Percentiles rank a stretch among this genome's conserved stretches.
Conservation (phyloP, 495 filamentous ascomycete species). For the Glarea lozoyensis region DNA sequence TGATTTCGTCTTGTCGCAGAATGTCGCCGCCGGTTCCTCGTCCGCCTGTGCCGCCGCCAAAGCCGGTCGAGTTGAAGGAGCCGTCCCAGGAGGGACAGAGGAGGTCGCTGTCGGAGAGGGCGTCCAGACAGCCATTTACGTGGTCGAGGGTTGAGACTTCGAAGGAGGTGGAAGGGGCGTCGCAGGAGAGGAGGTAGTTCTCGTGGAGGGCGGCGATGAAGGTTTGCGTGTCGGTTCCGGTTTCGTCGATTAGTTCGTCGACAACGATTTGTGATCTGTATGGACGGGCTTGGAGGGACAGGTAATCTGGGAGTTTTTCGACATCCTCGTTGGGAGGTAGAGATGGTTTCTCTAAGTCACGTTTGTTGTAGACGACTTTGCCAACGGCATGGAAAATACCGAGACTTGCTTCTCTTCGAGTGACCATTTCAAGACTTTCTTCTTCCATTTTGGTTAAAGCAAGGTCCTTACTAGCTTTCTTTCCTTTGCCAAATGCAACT, state of each 20-base stretch:
- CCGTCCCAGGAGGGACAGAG: conserved; percentile 53
- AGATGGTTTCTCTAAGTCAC: conserved; percentile 35
- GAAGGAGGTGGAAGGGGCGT: conserved; percentile 39
- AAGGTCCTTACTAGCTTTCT: conserved; percentile 42
- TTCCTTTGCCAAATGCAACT: conserved; percentile 49
- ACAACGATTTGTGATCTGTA: conserved; percentile 62
- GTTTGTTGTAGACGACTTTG: conserved; percentile 91
- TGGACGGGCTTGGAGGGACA: conserved; percentile 50
- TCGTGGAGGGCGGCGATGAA: conserved; percentile 92
- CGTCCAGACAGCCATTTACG: conserved; percentile 65
- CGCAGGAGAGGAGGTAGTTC: conserved; percentile 83
- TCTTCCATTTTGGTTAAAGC: conserved; percentile 61
- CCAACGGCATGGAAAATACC: conserved; percentile 96
- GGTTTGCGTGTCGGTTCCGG: conserved; percentile 79
- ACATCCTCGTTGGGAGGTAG: conserved; percentile 24
- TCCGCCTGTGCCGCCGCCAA: conserved; percentile 33
- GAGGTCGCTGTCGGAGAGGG: conserved; percentile 79
- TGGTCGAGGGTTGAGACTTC: conserved; percentile 51
- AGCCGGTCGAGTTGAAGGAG: conserved; percentile 39
- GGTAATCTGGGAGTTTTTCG: conserved; percentile 48
- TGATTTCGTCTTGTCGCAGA: conserved; percentile 83
- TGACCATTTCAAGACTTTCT: conserved; percentile 63
- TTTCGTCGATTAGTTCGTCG: conserved; percentile 74
- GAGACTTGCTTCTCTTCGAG: conserved; percentile 75
- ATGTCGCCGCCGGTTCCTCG: conserved; percentile 54